A percentile compares a stretch with the other conserved stretches of the same genome.
Conservation (phyloP, 805 yeast species). For the Blastobotrys robertii region DNA sequence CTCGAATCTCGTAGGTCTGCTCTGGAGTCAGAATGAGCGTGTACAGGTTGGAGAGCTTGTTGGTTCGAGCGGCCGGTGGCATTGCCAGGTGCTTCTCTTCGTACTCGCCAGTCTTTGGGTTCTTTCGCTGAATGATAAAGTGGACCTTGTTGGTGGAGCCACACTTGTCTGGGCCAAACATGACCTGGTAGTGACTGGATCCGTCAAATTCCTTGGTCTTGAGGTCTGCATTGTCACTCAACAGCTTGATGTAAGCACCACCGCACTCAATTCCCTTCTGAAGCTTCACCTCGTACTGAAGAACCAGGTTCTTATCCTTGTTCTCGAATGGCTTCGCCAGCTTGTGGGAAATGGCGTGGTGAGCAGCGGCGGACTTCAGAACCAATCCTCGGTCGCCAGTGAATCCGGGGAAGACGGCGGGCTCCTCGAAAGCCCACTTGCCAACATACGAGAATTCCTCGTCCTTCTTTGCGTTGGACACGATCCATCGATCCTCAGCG, state of each 20-base stretch:
- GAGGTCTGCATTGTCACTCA: slow-evolving; percentile 34
- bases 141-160: slow-evolving; percentile 74
- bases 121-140: slow-evolving; percentile 54
- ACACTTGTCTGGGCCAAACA: slow-evolving; percentile 95
- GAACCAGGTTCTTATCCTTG: slow-evolving; percentile 55
- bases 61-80: slow-evolving; percentile 59
- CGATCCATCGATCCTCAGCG: slow-evolving; percentile 40
- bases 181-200: slow-evolving; percentile 66
- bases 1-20: slow-evolving; percentile 67
- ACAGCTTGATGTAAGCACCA: slow-evolving; percentile 78
- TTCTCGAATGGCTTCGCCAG: slow-evolving; percentile 52
- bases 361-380: slow-evolving; percentile 64
- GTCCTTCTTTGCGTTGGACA: slow-evolving; percentile 39
- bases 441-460: slow-evolving; percentile 56
- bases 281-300: slow-evolving; percentile 82
- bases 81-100: slow-evolving; percentile 60
- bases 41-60: slow-evolving; percentile 51
- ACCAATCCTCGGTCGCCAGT: slow-evolving; percentile 67
- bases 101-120: slow-evolving; percentile 42
- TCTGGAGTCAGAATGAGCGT: slow-evolving; percentile 61
- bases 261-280: slow-evolving; percentile 78
- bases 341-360: slow-evolving; percentile 66
- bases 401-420: slow-evolving; percentile 48
- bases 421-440: slow-evolving; percentile 64
- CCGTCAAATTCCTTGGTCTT: slow-evolving; percentile 43